Conservation (phyloP, 257 asterid genomes). For the Misopates orontium region DNA sequence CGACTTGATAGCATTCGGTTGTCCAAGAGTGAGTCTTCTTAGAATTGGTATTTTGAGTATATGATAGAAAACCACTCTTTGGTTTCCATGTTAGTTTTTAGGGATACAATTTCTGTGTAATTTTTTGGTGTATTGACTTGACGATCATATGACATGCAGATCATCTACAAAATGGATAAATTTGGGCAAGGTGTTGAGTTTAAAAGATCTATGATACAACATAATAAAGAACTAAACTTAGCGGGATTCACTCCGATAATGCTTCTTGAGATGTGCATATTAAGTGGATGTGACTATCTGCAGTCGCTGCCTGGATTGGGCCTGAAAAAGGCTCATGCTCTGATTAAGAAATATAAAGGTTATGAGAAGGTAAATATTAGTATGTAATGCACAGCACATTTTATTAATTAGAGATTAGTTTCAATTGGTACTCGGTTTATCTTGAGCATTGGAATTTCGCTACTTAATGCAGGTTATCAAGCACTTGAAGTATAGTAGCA, state of each 20-base stretch:
- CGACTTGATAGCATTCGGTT: slow-evolving; percentile 88
- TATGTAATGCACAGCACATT: slow-evolving; percentile 3
- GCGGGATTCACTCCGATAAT: slow-evolving; percentile 77
- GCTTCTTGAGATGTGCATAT: slow-evolving; percentile 96
- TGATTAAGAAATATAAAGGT: slow-evolving; percentile 72
- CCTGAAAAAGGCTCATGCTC: slow-evolving; percentile 77
- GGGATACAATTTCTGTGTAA: not conserved
- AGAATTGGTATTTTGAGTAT: slow-evolving; percentile 7
- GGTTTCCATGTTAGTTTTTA: not conserved
- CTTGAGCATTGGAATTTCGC: slow-evolving; percentile 15
- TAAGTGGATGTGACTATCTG: slow-evolving; percentile 97
- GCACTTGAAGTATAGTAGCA: slow-evolving; percentile 72
- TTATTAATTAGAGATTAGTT: not conserved
- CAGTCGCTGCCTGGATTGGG: slow-evolving; percentile 97
- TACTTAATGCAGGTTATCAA: slow-evolving; percentile 66
- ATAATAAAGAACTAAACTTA: slow-evolving; percentile 72
- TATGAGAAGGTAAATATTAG: slow-evolving; percentile 62
- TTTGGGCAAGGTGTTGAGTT: slow-evolving; percentile 97
- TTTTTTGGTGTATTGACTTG: slow-evolving; percentile 22
- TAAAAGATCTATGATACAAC: slow-evolving; percentile 52
- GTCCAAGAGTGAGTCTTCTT: slow-evolving; percentile 80
- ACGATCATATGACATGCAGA: slow-evolving; percentile 43
- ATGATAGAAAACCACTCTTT: not conserved
- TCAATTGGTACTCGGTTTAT: slow-evolving; percentile 17
- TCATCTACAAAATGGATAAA: slow-evolving; percentile 97